Conservation (phyloP, 768 basidiomycete genomes). For the Panaeolus cyanescens region DNA sequence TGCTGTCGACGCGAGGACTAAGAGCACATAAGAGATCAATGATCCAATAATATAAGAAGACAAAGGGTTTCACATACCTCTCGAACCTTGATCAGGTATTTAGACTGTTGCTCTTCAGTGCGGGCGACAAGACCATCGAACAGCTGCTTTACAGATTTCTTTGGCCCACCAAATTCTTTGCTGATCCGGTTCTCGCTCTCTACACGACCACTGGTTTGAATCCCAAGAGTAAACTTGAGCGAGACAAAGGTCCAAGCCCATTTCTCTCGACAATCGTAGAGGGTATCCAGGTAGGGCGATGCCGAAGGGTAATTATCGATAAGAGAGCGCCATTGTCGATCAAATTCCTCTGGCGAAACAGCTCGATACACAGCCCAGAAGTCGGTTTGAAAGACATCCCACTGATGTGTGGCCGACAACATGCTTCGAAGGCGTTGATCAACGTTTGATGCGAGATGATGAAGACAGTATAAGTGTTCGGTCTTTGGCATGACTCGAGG, state of each 20-base stretch:
- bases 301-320: constrained; percentile 18
- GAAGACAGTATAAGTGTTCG: constrained; percentile 25
- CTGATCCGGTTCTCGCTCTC: no score
- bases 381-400: constrained; percentile 18
- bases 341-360: constrained; percentile 28
- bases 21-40: not conserved
- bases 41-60: not conserved
- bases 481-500: constrained; percentile 15
- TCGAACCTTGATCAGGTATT: constrained; percentile 19
- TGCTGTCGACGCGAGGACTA: constrained; percentile 29
- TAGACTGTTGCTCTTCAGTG: constrained; percentile 15
- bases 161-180: no score
- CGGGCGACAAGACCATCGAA: no score
- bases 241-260: constrained; percentile 35
- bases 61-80: constrained; percentile 19
- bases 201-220: constrained; percentile 31
- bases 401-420: constrained; percentile 10
- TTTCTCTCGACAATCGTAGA: no score
- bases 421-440: constrained; percentile 16
- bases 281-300: constrained; percentile 22
- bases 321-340: no score
- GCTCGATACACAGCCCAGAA: constrained; percentile 29
- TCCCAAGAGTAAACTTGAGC: constrained; percentile 26
- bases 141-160: no score
- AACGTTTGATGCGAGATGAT: constrained; percentile 29